Percentiles rank a stretch among this genome's conserved stretches.
Conservation (phyloP, 345 rosid genomes). For the Punica granatum region DNA sequence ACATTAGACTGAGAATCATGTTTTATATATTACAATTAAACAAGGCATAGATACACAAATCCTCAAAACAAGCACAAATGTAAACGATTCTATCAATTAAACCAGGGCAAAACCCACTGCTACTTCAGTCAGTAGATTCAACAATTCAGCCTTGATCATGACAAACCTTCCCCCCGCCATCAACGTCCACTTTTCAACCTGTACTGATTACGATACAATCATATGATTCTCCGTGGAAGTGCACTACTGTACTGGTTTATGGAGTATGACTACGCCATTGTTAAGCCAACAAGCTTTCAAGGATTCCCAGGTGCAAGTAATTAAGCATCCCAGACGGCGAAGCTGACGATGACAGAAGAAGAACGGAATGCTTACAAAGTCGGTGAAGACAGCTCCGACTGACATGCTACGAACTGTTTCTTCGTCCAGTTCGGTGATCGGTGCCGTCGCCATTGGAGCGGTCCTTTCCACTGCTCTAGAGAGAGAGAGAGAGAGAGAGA, state of each 20-base stretch:
- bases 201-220: not conserved
- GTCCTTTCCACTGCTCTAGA: not conserved
- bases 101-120: not conserved
- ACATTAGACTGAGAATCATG: not conserved
- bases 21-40: not conserved
- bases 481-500: not conserved
- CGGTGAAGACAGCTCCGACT: constrained; percentile 90
- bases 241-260: not conserved
- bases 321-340: not conserved
- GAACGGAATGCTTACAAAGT: constrained; percentile 43
- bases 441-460: constrained; percentile 16
- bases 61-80: not conserved
- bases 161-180: too few relatives aligned
- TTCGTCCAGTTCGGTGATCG: constrained; percentile 66
- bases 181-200: not conserved
- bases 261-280: not conserved
- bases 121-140: not conserved
- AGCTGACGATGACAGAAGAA: not conserved
- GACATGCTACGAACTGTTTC: constrained; percentile 72
- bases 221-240: not conserved
- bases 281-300: not conserved
- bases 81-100: not conserved
- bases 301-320: not conserved
- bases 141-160: not conserved
- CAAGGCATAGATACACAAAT: not conserved